Evolutionary conservation across 805 yeast genomes (phyloP).

Genomic region (Dipodascopsis tothii): DNA sequence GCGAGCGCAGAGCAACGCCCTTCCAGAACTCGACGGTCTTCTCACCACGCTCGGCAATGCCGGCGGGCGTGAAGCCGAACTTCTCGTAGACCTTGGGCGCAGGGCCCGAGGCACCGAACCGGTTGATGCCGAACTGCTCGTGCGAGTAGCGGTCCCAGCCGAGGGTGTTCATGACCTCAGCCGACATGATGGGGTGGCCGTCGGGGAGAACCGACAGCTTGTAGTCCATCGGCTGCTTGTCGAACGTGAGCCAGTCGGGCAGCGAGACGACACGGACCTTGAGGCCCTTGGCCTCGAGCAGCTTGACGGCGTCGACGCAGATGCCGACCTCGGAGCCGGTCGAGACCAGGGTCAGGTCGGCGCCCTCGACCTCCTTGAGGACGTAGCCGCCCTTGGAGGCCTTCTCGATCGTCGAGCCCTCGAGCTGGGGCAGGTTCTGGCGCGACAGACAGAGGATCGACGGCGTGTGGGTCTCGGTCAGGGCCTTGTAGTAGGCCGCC

Average conservation of each 20-base stretch:
- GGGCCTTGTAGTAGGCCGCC: constrained; percentile 51
- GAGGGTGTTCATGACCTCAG: constrained; percentile 83
- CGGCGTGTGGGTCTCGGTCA: constrained; percentile 55
- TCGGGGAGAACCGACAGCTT: constrained; percentile 84
- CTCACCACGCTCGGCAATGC: constrained; percentile 76
- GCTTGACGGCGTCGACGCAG: constrained; percentile 74
- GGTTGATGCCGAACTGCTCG: constrained; percentile 90
- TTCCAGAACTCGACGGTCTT: constrained; percentile 76
- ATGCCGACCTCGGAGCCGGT: constrained; percentile 93
- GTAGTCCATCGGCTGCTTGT: constrained; percentile 72
- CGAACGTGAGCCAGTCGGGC: constrained; percentile 90
- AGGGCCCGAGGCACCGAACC: constrained; percentile 95
- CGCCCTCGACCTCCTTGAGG: constrained; percentile 48
- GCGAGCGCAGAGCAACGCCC: constrained; percentile 61
- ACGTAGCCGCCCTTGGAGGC: constrained; percentile 94
- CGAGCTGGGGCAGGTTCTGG: constrained; percentile 81
- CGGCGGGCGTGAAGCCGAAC: constrained; percentile 90
- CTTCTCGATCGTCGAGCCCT: constrained; percentile 83
- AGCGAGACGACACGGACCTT: constrained; percentile 80
- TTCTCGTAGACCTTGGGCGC: constrained; percentile 71
- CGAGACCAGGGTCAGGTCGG: constrained; percentile 71
- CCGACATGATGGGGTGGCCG: constrained; percentile 84
- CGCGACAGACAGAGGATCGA: constrained; percentile 67
- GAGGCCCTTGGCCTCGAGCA: constrained; percentile 56
- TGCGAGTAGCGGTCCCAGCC: constrained; percentile 96